These are phyloP conservation scores for Phytopythium kandeliae DNA, from an alignment of 352 stramenopile genomes.

Conservation along the genomic window DNA sequence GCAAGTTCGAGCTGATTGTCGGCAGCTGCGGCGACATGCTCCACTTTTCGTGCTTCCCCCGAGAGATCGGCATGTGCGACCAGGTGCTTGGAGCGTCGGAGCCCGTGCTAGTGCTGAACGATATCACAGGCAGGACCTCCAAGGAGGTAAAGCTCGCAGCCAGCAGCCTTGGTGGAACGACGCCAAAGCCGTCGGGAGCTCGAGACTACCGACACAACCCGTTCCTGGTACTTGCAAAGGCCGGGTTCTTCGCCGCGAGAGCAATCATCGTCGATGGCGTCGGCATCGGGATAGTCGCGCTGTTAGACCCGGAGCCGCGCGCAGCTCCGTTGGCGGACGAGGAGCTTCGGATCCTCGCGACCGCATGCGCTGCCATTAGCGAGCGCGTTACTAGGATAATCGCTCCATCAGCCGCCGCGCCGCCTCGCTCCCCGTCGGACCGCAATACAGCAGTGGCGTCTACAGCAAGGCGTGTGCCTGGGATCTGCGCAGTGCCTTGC, in stretches of 20 bases:
- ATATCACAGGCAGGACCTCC: not conserved
- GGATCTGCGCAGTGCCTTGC: not conserved
- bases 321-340: slow-evolving; percentile 1
- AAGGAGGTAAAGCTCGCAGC: not conserved
- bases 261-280: slow-evolving; percentile 9
- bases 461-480: not conserved
- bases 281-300: slow-evolving; percentile 14
- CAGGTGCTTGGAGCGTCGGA: slow-evolving; percentile 11
- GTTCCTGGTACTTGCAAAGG: slow-evolving; percentile 13
- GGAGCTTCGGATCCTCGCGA: slow-evolving; percentile 1
- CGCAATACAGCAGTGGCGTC: not conserved
- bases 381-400: slow-evolving; percentile 6
- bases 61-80: slow-evolving; percentile 27
- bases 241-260: slow-evolving; percentile 16
- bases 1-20: slow-evolving; percentile 16
- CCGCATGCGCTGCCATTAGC: slow-evolving; percentile 3
- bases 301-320: slow-evolving; percentile 13
- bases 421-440: not conserved
- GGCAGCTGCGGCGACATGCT: slow-evolving; percentile 15
- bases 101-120: slow-evolving; percentile 8
- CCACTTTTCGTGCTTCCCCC: slow-evolving; percentile 20
- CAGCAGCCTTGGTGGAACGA: not conserved
- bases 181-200: not conserved
- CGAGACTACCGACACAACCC: slow-evolving; percentile 17
- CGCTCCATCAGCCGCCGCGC: not conserved